Base-by-base conservation (phyloP, 2,329 filamentous ascomycete genomes). In the Microdochium nivale region DNA sequence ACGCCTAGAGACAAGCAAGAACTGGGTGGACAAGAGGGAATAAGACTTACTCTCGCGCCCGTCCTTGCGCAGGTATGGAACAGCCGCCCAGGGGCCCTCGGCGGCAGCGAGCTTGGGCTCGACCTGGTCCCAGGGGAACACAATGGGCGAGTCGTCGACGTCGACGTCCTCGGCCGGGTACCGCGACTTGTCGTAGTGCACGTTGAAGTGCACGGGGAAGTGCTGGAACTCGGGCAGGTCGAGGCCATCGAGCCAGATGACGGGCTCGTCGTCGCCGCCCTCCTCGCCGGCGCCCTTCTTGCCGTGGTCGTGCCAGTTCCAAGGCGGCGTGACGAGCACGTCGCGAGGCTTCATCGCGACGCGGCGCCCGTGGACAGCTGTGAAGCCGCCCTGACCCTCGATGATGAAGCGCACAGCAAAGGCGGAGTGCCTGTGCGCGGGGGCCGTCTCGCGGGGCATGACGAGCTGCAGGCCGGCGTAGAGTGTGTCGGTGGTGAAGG, bases 301-400 rank as follows among this genome's bases (percentile, higher is more conserved):
- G 14, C 77, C 77, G 52, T 80, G 77, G 55, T 80, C 77, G 53
- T 79, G 76, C 69, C 74, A 80, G 58, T 78, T 74, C 77, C 77
- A 79, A 0, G 70, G 74, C 0, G 77, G 78, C 0, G 77, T 81
- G 2, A 80, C 58, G 37, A 81, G 77, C 2, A 80, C 75, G 56
- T 80, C 77, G 19, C 77, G 72, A 0, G 68, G 65, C 23, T 69
- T 58, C 74, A 81, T 79, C 2, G 61, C 55, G 25, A 80, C 72
- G 19, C 72, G 66, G 3, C 61, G 58, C 11, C 77, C 76, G n/a
- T 78, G 71, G 0, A 80, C 73, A 2, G 77, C 77, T 0, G 78
- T 80, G 57, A 79, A 80, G 3, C 77, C 76, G 2, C 72, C 73
- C 5, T 69, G 59, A 3, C 77, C 77, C 59, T 80, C 76, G 50